phyloP scores from a whole-genome alignment of 805 yeast genomes.

The Lachancea nothofagi region DNA sequence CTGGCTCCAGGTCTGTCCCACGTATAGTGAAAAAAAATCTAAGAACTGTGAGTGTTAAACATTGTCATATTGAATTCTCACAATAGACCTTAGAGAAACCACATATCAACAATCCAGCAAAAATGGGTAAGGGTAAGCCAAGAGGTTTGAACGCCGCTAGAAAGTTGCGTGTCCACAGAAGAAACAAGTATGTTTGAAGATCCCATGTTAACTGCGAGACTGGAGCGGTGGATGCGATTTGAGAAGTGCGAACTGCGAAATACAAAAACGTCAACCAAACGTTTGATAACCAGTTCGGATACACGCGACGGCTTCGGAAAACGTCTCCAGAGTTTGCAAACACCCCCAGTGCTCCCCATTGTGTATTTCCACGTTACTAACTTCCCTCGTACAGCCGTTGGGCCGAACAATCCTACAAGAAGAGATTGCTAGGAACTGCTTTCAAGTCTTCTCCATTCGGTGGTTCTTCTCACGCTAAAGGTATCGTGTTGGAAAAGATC shows the following conservation, averaged over 20 bases:
- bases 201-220: not conserved
- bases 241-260: not conserved
- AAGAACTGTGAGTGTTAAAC: too few relatives aligned
- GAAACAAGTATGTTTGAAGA: constrained; percentile 66
- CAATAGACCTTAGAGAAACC: too few relatives aligned
- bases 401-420: constrained; percentile 98
- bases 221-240: not conserved
- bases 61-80: too few relatives aligned
- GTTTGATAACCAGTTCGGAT: too few relatives aligned
- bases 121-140: constrained; percentile 99
- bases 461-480: constrained; percentile 99
- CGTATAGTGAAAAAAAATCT: constrained; percentile 3
- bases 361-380: constrained; percentile 2
- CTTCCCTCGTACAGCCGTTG: constrained; percentile 64
- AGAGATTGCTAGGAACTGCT: constrained; percentile 99
- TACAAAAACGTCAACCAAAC: too few relatives aligned
- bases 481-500: constrained; percentile 98
- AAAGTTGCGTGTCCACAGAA: constrained; percentile 99
- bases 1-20: too few relatives aligned
- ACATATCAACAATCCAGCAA: constrained; percentile 33
- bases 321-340: too few relatives aligned
- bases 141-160: constrained; percentile 99
- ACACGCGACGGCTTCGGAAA: too few relatives aligned
- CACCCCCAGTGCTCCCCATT: too few relatives aligned
- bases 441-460: constrained; percentile 99